Evolutionary conservation across 164 flowering plant genomes (phyloP), one percentile per base, ranked within the genome.

Genomic region (Dillenia suffruticosa): DNA sequence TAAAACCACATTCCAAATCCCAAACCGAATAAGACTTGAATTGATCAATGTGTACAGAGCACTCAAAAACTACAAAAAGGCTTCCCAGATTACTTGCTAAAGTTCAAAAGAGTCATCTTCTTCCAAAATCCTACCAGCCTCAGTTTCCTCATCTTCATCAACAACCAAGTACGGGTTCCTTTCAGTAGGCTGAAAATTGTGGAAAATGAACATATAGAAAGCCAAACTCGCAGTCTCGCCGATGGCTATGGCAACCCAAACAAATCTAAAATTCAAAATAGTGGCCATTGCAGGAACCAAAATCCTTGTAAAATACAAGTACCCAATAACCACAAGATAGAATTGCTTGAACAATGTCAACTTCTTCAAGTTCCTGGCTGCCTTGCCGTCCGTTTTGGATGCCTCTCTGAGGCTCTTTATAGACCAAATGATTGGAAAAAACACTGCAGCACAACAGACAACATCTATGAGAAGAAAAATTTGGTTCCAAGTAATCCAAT

Each of bases 381-480:
- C 83, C 62, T 79, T 79, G 1, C 83, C 83, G 17, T 79, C 83
- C 0, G 77, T 76, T 54, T 65, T 74, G 2, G 81, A 70, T 0
- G 83, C 71, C 67, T 80, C 79, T 3, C 68, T 32, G 17, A 80
- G 68, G 51, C 64, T 65, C n/a, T 58, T 63, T 3, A 80, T 77
- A 9, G 79, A 80, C 83, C 83, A 80, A n/a, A 77, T 49, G 24
- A 80, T 75, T 0, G 81, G 81, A 48, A 77, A 75, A 40, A 77
- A 68, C 46, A 80, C 74, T 0, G 77, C 75, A 17, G 70, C 68
- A 49, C 79, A 77, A 50, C 81, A 77, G 0, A 64, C 50, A 9
- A 80, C 50, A 12, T 80, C 84, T 5, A 75, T 54, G 22, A 73
- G 40, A 49, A 80, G 57, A 54, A 80, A 75, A 8, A 71, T 40